Base-by-base conservation (phyloP, 345 rosid species). In the Eucalyptus polybractea region DNA sequence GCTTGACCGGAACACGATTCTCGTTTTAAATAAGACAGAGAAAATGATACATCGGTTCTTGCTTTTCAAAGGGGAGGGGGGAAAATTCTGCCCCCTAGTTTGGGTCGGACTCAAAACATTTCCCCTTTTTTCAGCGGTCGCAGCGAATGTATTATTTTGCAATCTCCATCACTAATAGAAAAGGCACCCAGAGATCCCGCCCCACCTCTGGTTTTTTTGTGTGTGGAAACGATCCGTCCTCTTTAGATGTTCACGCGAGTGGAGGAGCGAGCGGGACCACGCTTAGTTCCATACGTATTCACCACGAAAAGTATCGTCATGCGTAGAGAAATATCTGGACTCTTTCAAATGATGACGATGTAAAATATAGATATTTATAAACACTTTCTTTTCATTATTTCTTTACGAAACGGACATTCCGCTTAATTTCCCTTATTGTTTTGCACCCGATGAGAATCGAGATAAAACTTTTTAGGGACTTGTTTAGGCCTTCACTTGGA, bases 371-470 rank as follows among this genome's bases (percentile, higher is more conserved):
- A 11, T 60, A 4, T 12, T 29, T 60, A 27, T 12, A 27, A 25
- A 60, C 7, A 25, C 67, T 60, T 27, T 25, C 31, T 12, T 27
- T 27, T 5, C 1, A 11, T 60, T 60, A 31, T 25, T 60, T 60
- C 6, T 25, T 5, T 25, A 7, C 7, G 4, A 2, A 60, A 11
- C 1, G 31, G n/a, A 25, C 27, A 27, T 25, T 9, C 29, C 13
- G 29, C n/a, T 53, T 53, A 21, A 53, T 53, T 53, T 53, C 10
- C 9, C 25, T 53, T 8, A 53, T 53, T 21, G 2, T 7, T 53
- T 53, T 21, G 9, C 25, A 8, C 10, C 10, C 1, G 0, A 53
- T 21, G 10, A 53, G 10, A 21, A 53, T 24, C 2, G 1, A 21
- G 10, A 53, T 53, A 53, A 53, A 53, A 53, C 25, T 21, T 53